Conservation (phyloP, 129 eudicot species). For the Glebionis coronaria region DNA sequence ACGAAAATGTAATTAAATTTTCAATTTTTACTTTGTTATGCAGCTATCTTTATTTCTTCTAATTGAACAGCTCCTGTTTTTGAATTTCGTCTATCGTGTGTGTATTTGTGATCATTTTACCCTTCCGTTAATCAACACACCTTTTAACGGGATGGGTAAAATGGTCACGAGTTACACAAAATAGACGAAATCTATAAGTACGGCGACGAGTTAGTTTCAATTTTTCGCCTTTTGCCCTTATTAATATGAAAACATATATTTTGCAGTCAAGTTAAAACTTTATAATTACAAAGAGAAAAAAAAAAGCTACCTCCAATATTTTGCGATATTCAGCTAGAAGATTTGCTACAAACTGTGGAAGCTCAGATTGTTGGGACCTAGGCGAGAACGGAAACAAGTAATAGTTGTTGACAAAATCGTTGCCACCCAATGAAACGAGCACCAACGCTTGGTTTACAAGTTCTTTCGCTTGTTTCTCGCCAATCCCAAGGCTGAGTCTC, state of each 20-base stretch:
- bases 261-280: background rate
- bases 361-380: slow-evolving; percentile 7
- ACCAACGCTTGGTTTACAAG: slow-evolving; percentile 27
- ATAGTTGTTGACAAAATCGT: slow-evolving; percentile 40
- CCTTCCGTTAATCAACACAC: too few relatives aligned
- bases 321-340: slow-evolving; percentile 26
- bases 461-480: slow-evolving; percentile 17
- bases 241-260: background rate
- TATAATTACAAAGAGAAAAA: background rate
- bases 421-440: slow-evolving; percentile 38
- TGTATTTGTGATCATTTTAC: too few relatives aligned
- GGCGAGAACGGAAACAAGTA: slow-evolving; percentile 22
- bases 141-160: too few relatives aligned
- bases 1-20: too few relatives aligned
- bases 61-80: too few relatives aligned
- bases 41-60: too few relatives aligned
- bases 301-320: background rate
- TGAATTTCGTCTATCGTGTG: too few relatives aligned
- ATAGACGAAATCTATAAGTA: too few relatives aligned
- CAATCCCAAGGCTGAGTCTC: slow-evolving; percentile 19
- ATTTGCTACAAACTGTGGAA: slow-evolving; percentile 25
- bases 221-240: background rate
- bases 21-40: too few relatives aligned
- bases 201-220: too few relatives aligned
- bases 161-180: too few relatives aligned